A percentile compares a stretch with the other conserved stretches of the same genome.
These are phyloP conservation scores for Neonectria coccinea DNA, from an alignment of 2,329 filamentous ascomycete species.

Conservation along the genomic window DNA sequence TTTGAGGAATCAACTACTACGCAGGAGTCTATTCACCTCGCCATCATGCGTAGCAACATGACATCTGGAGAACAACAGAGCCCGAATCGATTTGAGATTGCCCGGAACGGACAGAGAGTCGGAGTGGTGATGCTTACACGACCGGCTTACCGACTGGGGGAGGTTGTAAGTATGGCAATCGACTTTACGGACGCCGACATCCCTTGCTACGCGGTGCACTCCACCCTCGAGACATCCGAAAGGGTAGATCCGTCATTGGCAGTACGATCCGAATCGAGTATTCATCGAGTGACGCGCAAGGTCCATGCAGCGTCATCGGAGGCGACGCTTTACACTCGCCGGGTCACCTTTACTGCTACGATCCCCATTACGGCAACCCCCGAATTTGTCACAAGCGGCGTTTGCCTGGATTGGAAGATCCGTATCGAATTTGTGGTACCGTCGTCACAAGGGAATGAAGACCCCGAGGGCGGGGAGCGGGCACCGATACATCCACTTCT, in stretches of 20 bases:
- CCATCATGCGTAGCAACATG: constrained; percentile 85
- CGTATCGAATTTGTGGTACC: constrained; percentile 93
- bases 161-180: constrained; percentile 84
- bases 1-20: constrained; percentile 70
- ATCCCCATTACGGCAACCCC: constrained; percentile 88
- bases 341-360: constrained; percentile 83
- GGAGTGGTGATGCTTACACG: constrained; percentile 90
- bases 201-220: constrained; percentile 86
- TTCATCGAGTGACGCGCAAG: constrained; percentile 87
- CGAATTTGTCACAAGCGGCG: constrained; percentile 90
- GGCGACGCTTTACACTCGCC: constrained; percentile 82
- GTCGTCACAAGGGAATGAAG: constrained; percentile 58
- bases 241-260: constrained; percentile 84
- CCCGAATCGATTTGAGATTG: constrained; percentile 95
- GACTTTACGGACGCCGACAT: constrained; percentile 84
- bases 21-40: constrained; percentile 90
- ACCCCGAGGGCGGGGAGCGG: constrained; percentile 35
- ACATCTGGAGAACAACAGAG: constrained; percentile 77
- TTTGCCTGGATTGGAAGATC: constrained; percentile 89
- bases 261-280: constrained; percentile 84
- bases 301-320: constrained; percentile 83
- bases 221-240: constrained; percentile 88
- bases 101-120: constrained; percentile 90
- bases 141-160: constrained; percentile 89
- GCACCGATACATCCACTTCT: constrained; percentile 65